phyloP scores from a whole-genome alignment of 2,329 filamentous ascomycete genomes.

The Claviceps quebecensis region DNA sequence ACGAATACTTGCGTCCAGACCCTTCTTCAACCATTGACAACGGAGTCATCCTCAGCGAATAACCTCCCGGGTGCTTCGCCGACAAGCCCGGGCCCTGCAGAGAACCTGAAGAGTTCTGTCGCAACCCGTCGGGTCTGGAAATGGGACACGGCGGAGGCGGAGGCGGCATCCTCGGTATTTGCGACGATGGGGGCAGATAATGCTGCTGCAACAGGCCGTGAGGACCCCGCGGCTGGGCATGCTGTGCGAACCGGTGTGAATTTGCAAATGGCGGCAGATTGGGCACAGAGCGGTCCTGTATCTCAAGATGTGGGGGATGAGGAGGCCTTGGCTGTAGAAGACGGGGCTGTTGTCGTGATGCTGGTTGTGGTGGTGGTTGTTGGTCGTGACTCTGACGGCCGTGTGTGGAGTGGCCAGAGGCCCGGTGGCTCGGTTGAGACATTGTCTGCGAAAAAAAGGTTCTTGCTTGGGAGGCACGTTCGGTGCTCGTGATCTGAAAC shows the following conservation, averaged over 20 bases:
- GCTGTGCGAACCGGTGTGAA: slow-evolving; percentile 9
- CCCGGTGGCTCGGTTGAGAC: slow-evolving; percentile 16
- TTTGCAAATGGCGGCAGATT: slow-evolving; percentile 8
- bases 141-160: slow-evolving; percentile 7
- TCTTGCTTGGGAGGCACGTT: no score
- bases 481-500: no score
- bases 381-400: background rate
- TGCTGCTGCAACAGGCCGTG: slow-evolving; percentile 7
- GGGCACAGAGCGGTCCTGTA: background rate
- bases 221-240: slow-evolving; percentile 1
- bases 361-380: background rate
- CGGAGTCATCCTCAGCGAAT: slow-evolving; percentile 12
- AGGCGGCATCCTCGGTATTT: slow-evolving; percentile 3
- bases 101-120: background rate
- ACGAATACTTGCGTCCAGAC: slow-evolving; percentile 23
- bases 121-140: slow-evolving; percentile 12
- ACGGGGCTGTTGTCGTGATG: slow-evolving; percentile 3
- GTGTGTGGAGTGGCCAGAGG: background rate
- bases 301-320: slow-evolving; percentile 11
- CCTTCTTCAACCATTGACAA: slow-evolving; percentile 22
- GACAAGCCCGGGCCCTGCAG: slow-evolving; percentile 3
- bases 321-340: slow-evolving; percentile 4
- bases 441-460: slow-evolving; percentile 9
- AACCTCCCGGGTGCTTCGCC: slow-evolving; percentile 7
- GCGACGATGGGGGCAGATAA: slow-evolving; percentile 6